Conservation (phyloP, 2,329 filamentous ascomycete genomes). For the Stemphylium lycopersici region DNA sequence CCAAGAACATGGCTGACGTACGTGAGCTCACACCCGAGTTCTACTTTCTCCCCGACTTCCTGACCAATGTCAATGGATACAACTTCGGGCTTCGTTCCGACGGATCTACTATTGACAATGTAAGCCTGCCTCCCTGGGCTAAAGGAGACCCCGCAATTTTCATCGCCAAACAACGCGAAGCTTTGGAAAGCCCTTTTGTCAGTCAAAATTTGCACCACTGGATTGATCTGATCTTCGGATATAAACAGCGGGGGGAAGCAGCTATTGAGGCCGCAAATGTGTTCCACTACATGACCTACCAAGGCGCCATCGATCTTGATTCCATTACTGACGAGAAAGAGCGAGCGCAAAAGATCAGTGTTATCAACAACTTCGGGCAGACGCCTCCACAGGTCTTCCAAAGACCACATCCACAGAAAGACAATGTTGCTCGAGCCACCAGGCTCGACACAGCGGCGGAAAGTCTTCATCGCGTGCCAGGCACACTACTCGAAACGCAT, state of each 20-base stretch:
- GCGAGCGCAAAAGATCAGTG: constrained; percentile 85
- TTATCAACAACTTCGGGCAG: constrained; percentile 98
- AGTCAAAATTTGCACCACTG: constrained; percentile 88
- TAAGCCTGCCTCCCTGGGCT: constrained; percentile 92
- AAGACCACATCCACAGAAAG: constrained; percentile 77
- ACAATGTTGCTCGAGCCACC: constrained; percentile 67
- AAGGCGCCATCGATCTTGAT: constrained; percentile 90
- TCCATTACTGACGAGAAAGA: constrained; percentile 88
- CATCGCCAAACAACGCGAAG: constrained; percentile 93
- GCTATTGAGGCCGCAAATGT: constrained; percentile 92
- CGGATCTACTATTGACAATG: constrained; percentile 79
- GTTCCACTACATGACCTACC: constrained; percentile 94
- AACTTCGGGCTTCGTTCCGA: constrained; percentile 90
- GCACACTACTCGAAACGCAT: constrained; percentile 75
- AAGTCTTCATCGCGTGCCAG: constrained; percentile 76
- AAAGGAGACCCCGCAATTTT: constrained; percentile 96
- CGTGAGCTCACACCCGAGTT: constrained; percentile 96
- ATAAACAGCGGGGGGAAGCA: constrained; percentile 90
- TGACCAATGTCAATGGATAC: constrained; percentile 92
- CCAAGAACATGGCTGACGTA: constrained; percentile 90
- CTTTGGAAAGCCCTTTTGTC: constrained; percentile 90
- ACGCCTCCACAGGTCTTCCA: constrained; percentile 95
- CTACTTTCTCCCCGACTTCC: constrained; percentile 93
- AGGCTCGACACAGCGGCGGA: constrained; percentile 80
- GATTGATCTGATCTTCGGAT: constrained; percentile 96